Evolutionary conservation across 495 filamentous ascomycete genomes (phyloP).

Genomic region (Tuber magnatum): DNA sequence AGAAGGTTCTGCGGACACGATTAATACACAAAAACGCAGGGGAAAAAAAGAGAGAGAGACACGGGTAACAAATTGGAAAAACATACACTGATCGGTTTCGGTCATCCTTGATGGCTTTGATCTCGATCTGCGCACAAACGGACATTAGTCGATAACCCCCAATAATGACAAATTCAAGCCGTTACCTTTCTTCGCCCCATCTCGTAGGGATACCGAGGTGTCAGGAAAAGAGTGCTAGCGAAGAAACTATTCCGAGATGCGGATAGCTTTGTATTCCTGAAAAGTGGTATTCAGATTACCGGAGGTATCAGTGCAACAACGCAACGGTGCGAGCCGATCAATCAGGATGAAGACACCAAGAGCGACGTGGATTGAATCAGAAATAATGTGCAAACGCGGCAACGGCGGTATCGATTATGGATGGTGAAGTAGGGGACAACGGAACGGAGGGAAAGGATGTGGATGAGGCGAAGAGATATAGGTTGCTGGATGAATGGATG

Average conservation of each 20-base stretch:
- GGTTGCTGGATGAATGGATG: neutral
- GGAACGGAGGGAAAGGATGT: neutral
- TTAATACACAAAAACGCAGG: constrained; percentile 15
- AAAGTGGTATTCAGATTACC: neutral
- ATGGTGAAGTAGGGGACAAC: constrained; percentile 1
- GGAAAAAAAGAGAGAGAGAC: constrained; percentile 1
- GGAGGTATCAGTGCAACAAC: constrained; percentile 1
- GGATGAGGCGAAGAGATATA: constrained; percentile 8
- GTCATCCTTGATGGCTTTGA: constrained; percentile 99
- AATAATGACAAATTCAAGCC: constrained; percentile 5
- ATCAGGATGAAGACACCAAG: neutral
- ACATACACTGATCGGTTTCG: constrained; percentile 97
- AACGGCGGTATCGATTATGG: neutral
- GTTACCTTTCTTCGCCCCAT: constrained; percentile 58
- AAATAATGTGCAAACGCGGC: constrained; percentile 10
- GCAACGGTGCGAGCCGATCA: neutral
- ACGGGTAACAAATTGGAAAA: constrained; percentile 18
- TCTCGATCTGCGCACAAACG: constrained; percentile 64
- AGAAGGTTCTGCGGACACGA: constrained; percentile 64
- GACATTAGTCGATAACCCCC: constrained; percentile 17
- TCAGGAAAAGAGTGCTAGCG: constrained; percentile 5
- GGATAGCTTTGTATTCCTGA: neutral
- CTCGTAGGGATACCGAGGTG: constrained; percentile 34
- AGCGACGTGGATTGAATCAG: constrained; percentile 4
- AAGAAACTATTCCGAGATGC: neutral